A percentile compares a stretch with the other conserved stretches of the same genome.
Conservation (phyloP, 148 eudicot species). For the Camellia japonica region DNA sequence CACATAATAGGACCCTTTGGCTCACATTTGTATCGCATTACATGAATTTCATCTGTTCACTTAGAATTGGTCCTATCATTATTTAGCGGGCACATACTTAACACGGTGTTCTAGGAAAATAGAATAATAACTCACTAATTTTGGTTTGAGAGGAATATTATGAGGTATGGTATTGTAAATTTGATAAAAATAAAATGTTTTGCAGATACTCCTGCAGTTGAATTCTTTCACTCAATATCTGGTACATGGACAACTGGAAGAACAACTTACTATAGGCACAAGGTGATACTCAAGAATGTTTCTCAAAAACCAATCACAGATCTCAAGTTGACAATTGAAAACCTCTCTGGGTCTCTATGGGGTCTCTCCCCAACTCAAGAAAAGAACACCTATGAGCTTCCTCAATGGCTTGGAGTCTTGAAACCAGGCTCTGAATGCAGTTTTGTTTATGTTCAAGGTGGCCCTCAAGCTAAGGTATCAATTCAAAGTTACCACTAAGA, state of each 20-base stretch:
- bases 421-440: constrained; percentile 51
- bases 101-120: no score
- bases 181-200: neutral
- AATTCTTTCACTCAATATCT: constrained; percentile 66
- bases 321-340: constrained; percentile 60
- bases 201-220: constrained; percentile 45
- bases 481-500: constrained; percentile 51
- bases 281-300: constrained; percentile 59
- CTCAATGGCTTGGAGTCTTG: constrained; percentile 43
- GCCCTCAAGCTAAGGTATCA: constrained; percentile 71
- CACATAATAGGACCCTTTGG: no score
- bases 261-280: constrained; percentile 54
- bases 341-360: constrained; percentile 60
- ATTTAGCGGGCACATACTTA: no score
- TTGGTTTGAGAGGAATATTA: neutral
- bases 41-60: no score
- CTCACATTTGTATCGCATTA: no score
- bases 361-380: constrained; percentile 52
- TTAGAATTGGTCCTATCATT: no score
- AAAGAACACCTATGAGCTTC: constrained; percentile 47
- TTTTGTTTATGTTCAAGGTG: constrained; percentile 83
- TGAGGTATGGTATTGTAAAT: neutral
- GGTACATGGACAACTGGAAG: constrained; percentile 50
- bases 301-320: constrained; percentile 53
- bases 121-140: no score